Evolutionary conservation across 768 basidiomycete species (phyloP), one percentile per base, ranked within the genome.

Genomic region (Panaeolus cyanescens): DNA sequence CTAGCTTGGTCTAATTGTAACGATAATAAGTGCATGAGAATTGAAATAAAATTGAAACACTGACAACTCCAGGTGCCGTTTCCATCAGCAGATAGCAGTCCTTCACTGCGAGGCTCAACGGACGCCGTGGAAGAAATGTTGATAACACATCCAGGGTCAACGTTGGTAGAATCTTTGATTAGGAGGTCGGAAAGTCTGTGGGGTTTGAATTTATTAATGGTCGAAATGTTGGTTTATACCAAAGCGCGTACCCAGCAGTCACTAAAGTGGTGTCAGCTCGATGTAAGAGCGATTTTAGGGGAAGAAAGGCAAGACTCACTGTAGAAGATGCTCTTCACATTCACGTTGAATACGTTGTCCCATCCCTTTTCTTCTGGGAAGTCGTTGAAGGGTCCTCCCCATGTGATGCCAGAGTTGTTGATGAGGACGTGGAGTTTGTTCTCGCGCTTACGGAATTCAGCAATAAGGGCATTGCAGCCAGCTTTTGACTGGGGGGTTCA

Each of bases 261-360:
- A 86, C 86, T 87, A 63, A 9, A 62, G 8, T 15, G 28, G 32
- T 13, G 31, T 56, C 31, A 54, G 57, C 34, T 12, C n/a, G n/a
- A n/a, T n/a, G n/a, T n/a, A n/a, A 34, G 20, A 30, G 2, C 36
- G 25, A 20, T 6, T 32, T n/a, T 17, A 1, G n/a, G 66, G 62
- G 54, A 64, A 32, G 57, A 36, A 10, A 31, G 57, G 20, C 10
- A 60, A 19, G 2, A 72, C 88, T 62, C 63, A 92, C 91, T 80
- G 75, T 93, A 95, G 67, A 92, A 95, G 40, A 91, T 79, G 61
- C 87, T 86, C 77, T 95, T 95, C 56, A 95, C 92, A 68, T 95
- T 95, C 34, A 94, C 85, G 20, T 85, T 84, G 71, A 94, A 83
- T 36, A 95, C 79, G 33, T 89, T 87, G 64, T 95, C 92, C 93